Percentiles rank a stretch among this genome's conserved stretches.
Evolutionary conservation across 805 yeast species (phyloP).

Genomic region (Schwanniomyces yamadae): DNA sequence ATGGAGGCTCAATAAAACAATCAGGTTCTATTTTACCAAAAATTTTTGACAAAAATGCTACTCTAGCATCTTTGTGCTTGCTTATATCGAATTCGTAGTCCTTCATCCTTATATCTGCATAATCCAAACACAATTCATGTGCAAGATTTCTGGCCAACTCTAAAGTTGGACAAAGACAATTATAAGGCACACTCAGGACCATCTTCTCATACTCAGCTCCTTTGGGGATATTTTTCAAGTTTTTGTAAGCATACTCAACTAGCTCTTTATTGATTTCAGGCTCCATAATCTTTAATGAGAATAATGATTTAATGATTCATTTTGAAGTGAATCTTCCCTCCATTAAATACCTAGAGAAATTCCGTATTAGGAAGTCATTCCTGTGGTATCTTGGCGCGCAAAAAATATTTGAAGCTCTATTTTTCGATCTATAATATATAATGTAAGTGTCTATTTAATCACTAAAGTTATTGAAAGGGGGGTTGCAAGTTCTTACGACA

Average conservation of each 20-base stretch:
- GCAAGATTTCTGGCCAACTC: conserved; percentile 25
- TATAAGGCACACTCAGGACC: conserved; percentile 53
- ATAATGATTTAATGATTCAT: too few relatives aligned
- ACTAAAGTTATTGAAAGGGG: conserved; percentile 18
- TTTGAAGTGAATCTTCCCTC: too few relatives aligned
- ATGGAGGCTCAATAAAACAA: conserved; percentile 55
- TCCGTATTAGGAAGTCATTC: too few relatives aligned
- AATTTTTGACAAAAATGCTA: conserved; percentile 32
- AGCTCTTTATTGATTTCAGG: conserved; percentile 28
- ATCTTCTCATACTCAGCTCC: conserved; percentile 51
- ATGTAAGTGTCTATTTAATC: too few relatives aligned
- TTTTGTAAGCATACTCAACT: conserved; percentile 33
- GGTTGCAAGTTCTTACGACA: conserved; percentile 31
- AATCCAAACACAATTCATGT: conserved; percentile 38
- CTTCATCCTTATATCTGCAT: conserved; percentile 29
- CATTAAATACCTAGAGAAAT: too few relatives aligned
- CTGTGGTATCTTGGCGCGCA: too few relatives aligned
- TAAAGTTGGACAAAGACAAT: conserved; percentile 29
- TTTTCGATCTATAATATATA: too few relatives aligned
- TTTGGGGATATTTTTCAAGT: conserved; percentile 32
- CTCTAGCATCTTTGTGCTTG: conserved; percentile 35
- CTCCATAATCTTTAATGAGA: neutral
- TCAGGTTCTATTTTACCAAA: conserved; percentile 49
- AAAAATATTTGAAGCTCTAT: too few relatives aligned
- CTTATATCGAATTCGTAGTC: conserved; percentile 27